Evolutionary conservation across 352 stramenopile genomes (phyloP), one percentile per base, ranked within the genome.

Genomic region (Phytophthora kernoviae): DNA sequence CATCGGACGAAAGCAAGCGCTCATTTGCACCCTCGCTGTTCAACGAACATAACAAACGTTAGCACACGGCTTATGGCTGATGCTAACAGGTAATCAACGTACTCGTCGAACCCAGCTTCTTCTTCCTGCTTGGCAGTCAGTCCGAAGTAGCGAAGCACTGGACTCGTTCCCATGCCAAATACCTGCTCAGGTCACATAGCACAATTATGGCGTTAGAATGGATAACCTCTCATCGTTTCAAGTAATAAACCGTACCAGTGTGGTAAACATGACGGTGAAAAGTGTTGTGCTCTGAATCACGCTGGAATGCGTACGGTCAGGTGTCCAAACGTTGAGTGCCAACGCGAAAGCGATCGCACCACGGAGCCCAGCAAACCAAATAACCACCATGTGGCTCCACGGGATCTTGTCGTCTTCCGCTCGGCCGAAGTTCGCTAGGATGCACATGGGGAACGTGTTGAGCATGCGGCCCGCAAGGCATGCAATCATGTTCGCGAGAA

Each of bases 331-430:
- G 44, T 92, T 92, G 17, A 92, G 56, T 34, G 81, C 83, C 9
- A 95, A 81, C 12, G 90, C 89, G 63, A 97, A 98, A 12, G 92
- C 90, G 21, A 98, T 95, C 18, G 94, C 93, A n/a, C 94, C 94
- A 36, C 94, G 87, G 30, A 98, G 72, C 1, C 94, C 94, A 33
- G 89, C 87, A 65, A 98, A 98, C 88, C 89, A 98, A 53, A 98
- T 90, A 9, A 92, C 82, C n/a, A 89, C 79, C 82, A 92, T 92
- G 65, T 88, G 77, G 50, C 79, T 90, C 62, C 65, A 83, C 24
- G 78, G 80, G 58, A 92, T 92, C 66, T 87, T 80, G 60, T 91
- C 74, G 46, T 58, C 47, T 67, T 79, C 70, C 2, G 72, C 65
- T 32, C 86, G 82, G 7, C 79, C 68, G 36, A 88, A 40, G 30